A percentile compares a stretch with the other conserved stretches of the same genome.
phyloP scores from a whole-genome alignment of 2,329 filamentous ascomycete genomes.

The Pseudogymnoascus sp. region DNA sequence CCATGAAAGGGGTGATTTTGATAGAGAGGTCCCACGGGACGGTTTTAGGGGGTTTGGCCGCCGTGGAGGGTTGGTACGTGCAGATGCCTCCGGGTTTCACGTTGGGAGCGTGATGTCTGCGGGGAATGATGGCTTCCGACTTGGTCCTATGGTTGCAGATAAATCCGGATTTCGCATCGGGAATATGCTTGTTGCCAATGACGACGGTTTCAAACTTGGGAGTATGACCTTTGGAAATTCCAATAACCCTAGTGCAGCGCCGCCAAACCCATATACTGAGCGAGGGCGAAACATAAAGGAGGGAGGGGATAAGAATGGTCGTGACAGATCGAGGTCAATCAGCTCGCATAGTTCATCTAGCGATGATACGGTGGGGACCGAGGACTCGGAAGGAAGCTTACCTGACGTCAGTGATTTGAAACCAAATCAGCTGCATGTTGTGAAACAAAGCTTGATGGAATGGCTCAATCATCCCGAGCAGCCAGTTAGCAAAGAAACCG shows the following conservation, averaged over 20 bases:
- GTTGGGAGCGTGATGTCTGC: neutral
- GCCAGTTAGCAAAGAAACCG: slow-evolving; percentile 39
- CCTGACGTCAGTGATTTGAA: slow-evolving; percentile 44
- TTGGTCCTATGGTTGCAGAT: slow-evolving; percentile 22
- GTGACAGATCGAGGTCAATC: slow-evolving; percentile 19
- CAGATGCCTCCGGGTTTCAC: neutral
- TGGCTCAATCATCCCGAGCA: slow-evolving; percentile 47
- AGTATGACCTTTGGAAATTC: slow-evolving; percentile 6
- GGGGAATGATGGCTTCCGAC: slow-evolving; percentile 14
- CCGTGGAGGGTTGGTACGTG: neutral
- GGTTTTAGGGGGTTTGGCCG: neutral
- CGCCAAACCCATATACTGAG: neutral
- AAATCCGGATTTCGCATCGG: slow-evolving; percentile 17
- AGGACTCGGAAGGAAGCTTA: neutral
- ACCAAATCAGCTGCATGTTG: slow-evolving; percentile 42
- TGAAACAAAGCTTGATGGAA: slow-evolving; percentile 36
- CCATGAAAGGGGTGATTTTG: neutral
- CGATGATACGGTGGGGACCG: neutral
- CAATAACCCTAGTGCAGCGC: neutral
- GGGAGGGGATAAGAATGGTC: neutral
- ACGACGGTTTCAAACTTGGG: slow-evolving; percentile 32
- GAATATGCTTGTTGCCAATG: slow-evolving; percentile 32
- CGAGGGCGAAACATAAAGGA: neutral
- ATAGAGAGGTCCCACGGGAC: neutral
- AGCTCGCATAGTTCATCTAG: slow-evolving; percentile 21